Evolutionary conservation across 352 stramenopile genomes (phyloP).

Genomic region (Phytophthora citricola): DNA sequence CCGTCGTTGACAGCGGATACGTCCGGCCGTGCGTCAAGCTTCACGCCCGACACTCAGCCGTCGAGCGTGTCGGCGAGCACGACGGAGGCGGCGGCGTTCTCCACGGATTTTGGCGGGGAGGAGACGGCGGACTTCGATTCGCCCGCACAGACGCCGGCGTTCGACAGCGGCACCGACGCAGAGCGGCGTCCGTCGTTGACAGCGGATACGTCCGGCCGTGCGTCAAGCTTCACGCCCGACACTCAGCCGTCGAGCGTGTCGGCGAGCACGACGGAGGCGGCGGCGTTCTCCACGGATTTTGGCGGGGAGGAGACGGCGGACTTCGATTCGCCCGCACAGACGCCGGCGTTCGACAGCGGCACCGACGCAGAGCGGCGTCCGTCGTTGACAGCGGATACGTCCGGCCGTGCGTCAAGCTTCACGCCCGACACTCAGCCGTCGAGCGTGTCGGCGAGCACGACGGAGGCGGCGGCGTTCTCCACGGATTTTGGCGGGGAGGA

Average conservation of each 20-base stretch:
- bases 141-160: not conserved
- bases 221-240: not conserved
- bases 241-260: too few relatives aligned
- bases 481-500: not conserved
- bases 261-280: not conserved
- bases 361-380: not conserved
- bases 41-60: not conserved
- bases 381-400: not conserved
- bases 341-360: not conserved
- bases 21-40: not conserved
- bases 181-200: not conserved
- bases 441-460: not conserved
- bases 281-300: not conserved
- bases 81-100: not conserved
- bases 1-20: not conserved
- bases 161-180: not conserved
- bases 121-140: not conserved
- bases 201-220: not conserved
- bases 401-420: not conserved
- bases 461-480: not conserved
- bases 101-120: not conserved
- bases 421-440: not conserved
- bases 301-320: not conserved
- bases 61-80: not conserved
- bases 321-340: not conserved